Evolutionary conservation across 2,329 filamentous ascomycete species (phyloP).

Genomic region (Alternaria atra): DNA sequence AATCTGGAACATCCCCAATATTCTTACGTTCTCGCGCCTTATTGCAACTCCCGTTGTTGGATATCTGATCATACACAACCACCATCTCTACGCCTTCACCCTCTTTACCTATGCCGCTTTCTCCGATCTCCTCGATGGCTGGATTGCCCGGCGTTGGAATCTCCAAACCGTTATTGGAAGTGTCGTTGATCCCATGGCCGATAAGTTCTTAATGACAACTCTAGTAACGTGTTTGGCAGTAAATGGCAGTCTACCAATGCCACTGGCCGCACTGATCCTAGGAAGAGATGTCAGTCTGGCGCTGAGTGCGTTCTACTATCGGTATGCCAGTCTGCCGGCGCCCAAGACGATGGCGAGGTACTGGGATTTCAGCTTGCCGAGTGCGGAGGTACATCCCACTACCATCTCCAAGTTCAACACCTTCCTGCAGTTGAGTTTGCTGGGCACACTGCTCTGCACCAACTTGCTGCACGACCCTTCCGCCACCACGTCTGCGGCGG

Average conservation of each 20-base stretch:
- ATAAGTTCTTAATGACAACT: conserved; percentile 95
- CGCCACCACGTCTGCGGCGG: conserved; percentile 60
- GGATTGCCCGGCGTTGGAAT: conserved; percentile 87
- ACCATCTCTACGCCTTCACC: conserved; percentile 78
- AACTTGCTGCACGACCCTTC: conserved; percentile 72
- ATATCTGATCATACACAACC: conserved; percentile 85
- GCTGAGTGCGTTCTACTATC: conserved; percentile 90
- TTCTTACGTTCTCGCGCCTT: conserved; percentile 87
- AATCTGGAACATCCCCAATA: conserved; percentile 96
- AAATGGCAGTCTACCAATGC: conserved; percentile 83
- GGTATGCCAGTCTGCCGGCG: conserved; percentile 90
- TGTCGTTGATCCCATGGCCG: conserved; percentile 89
- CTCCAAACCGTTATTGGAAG: conserved; percentile 93
- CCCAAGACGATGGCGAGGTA: conserved; percentile 93
- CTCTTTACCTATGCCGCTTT: conserved; percentile 93
- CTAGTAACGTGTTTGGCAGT: conserved; percentile 84
- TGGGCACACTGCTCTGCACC: conserved; percentile 83
- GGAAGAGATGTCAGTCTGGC: conserved; percentile 86
- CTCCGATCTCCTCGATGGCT: conserved; percentile 92
- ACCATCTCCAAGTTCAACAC: conserved; percentile 91
- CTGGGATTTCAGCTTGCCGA: conserved; percentile 96
- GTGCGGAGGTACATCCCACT: conserved; percentile 83
- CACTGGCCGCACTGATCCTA: conserved; percentile 88
- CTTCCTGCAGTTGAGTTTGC: conserved; percentile 84
- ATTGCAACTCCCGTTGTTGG: conserved; percentile 84